A percentile compares a stretch with the other conserved stretches of the same genome.
These are phyloP conservation scores for Syzygium aqueum DNA, from an alignment of 345 rosid genomes.

Conservation along the genomic window DNA sequence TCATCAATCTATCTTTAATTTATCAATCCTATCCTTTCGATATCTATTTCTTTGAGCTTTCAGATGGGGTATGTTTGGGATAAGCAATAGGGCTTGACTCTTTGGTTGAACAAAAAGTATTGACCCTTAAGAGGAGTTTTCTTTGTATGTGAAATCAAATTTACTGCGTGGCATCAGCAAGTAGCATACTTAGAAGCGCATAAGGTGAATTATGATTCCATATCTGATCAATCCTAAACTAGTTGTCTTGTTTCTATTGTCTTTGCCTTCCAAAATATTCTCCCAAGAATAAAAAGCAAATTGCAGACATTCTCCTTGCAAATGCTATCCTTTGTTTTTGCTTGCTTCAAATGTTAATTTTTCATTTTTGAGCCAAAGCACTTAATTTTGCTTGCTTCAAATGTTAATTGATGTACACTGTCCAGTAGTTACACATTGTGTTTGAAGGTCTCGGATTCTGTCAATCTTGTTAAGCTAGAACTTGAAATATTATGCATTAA, in stretches of 20 bases:
- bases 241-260: neutral
- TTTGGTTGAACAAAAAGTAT: neutral
- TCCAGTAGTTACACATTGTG: neutral
- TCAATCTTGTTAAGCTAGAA: neutral
- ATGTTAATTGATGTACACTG: neutral
- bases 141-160: neutral
- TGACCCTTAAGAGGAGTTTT: neutral
- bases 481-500: neutral
- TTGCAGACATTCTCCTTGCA: neutral
- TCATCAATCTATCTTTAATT: neutral
- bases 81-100: neutral
- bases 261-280: neutral
- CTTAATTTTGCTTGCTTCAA: neutral
- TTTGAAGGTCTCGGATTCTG: neutral
- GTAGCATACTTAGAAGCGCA: neutral
- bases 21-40: neutral
- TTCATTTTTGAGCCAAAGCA: neutral
- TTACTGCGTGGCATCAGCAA: neutral
- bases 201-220: neutral
- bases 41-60: neutral
- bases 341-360: neutral
- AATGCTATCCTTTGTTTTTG: neutral
- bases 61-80: neutral
- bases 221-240: neutral
- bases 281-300: neutral